Conservation (phyloP, 192 early-diverging fungal species). For the Spinellus fusiger region DNA sequence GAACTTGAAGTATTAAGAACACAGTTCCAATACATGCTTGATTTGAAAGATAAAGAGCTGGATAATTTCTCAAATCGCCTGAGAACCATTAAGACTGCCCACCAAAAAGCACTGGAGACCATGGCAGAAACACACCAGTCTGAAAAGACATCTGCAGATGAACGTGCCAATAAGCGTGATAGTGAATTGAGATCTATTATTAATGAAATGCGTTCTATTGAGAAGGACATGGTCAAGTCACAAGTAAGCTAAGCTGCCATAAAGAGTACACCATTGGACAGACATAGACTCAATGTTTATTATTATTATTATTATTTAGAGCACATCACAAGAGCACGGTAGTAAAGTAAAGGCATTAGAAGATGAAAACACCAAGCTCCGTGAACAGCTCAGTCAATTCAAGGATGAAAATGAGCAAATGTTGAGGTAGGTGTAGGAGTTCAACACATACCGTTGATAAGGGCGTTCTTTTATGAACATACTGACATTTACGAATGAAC, state of each 20-base stretch:
- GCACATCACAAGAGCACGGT: constrained; percentile 3
- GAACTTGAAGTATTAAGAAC: constrained; percentile 15
- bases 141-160: neutral
- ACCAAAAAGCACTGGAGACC: neutral
- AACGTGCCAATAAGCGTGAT: neutral
- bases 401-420: constrained; percentile 20
- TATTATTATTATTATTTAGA: neutral
- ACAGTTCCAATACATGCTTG: constrained; percentile 19
- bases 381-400: neutral
- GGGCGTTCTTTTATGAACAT: neutral
- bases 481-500: neutral
- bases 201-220: constrained; percentile 12
- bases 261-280: neutral
- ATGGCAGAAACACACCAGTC: neutral
- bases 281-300: neutral
- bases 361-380: constrained; percentile 6
- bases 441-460: neutral
- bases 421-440: constrained; percentile 8
- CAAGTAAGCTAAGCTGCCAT: constrained; percentile 4
- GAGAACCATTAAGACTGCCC: constrained; percentile 2
- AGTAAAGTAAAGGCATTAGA: neutral
- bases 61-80: constrained; percentile 7
- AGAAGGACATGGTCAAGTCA: constrained; percentile 8
- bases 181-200: neutral
- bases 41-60: constrained; percentile 22